Evolutionary conservation across 164 flowering plant genomes (phyloP), one percentile per base, ranked within the genome.

Genomic region (Vitis riparia): DNA sequence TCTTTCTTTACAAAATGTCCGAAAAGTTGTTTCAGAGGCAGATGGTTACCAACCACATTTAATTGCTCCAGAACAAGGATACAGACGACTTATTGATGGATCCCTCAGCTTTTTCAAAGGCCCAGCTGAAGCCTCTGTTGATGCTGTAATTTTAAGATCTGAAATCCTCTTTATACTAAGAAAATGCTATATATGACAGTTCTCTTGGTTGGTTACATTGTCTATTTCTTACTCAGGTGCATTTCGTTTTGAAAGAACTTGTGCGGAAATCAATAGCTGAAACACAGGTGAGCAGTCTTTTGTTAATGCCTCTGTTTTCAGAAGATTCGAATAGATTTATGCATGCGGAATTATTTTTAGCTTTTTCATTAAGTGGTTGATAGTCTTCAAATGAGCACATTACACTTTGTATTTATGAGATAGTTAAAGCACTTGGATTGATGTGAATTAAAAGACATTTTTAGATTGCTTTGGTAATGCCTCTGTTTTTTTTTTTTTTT

Each of bases 121-220:
- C 73, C 99, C 99, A 23, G 97, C 97, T 78, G 99, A 96, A 83
- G 99, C 99, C 59, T 87, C 97, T 13, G 98, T 93, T 70, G 98
- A 96, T 85, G 98, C 98, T 68, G 99, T 96, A 89, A 82, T 63
- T 23, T 23, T 23, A 23, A 23, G 27, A 23, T 23, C 27, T 23
- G 1, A 23, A 23, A 23, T 23, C 27, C 27, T 23, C 27, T 1
- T 23, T 23, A 23, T 23, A 23, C 27, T 23, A 23, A 23, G 27
- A 23, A 23, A 23, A 23, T 23, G 27, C 27, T 23, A 1, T 23
- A 23, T 23, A 23, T 23, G 27, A 23, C 27, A 23, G 27, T 23
- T 23, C 27, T 23, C 27, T 23, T 23, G 27, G 27, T 23, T 23
- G 27, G 27, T 23, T 1, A 23, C 27, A 23, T 23, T 23, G 2